Evolutionary conservation across 805 yeast species (phyloP).

Genomic region (Yamadazyma paraphyllophila): DNA sequence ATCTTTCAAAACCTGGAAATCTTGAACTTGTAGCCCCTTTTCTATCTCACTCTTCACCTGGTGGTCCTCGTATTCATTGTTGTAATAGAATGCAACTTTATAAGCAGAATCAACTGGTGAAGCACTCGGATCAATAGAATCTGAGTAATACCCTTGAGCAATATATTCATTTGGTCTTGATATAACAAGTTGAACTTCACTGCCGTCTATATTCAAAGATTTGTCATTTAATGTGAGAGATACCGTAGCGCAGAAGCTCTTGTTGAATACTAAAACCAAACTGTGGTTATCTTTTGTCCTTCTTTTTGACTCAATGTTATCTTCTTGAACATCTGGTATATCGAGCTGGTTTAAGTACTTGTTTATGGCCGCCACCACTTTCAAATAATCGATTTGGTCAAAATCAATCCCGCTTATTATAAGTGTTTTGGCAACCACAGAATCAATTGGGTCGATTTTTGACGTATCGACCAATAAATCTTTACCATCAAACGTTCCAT

Average conservation of each 20-base stretch:
- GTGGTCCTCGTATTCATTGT: slow-evolving; percentile 29
- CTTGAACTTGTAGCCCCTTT: slow-evolving; percentile 20
- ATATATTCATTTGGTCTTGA: slow-evolving; percentile 15
- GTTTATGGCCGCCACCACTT: slow-evolving; percentile 45
- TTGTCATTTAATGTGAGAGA: slow-evolving; percentile 39
- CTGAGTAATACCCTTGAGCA: slow-evolving; percentile 15
- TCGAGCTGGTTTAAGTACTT: slow-evolving; percentile 44
- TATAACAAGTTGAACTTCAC: slow-evolving; percentile 10
- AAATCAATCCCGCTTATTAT: slow-evolving; percentile 34
- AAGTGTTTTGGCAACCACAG: slow-evolving; percentile 31
- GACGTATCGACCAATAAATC: slow-evolving; percentile 34
- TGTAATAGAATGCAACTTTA: slow-evolving; percentile 8
- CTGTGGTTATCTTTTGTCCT: slow-evolving; percentile 35
- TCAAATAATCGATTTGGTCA: slow-evolving; percentile 29
- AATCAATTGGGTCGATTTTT: slow-evolving; percentile 38
- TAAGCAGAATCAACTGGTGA: slow-evolving; percentile 14
- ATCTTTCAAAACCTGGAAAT: slow-evolving; percentile 46
- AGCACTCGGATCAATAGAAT: slow-evolving; percentile 1
- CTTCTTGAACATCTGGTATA: slow-evolving; percentile 31
- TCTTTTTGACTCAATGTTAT: slow-evolving; percentile 31
- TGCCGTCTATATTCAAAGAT: slow-evolving; percentile 24
- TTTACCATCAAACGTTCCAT: slow-evolving; percentile 27
- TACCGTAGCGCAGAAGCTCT: slow-evolving; percentile 54
- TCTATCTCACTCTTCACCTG: slow-evolving; percentile 41
- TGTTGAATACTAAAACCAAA: slow-evolving; percentile 51